These are phyloP conservation scores for Brasilioporus rufonigricans DNA, from an alignment of 768 basidiomycete genomes.

Conservation along the genomic window DNA sequence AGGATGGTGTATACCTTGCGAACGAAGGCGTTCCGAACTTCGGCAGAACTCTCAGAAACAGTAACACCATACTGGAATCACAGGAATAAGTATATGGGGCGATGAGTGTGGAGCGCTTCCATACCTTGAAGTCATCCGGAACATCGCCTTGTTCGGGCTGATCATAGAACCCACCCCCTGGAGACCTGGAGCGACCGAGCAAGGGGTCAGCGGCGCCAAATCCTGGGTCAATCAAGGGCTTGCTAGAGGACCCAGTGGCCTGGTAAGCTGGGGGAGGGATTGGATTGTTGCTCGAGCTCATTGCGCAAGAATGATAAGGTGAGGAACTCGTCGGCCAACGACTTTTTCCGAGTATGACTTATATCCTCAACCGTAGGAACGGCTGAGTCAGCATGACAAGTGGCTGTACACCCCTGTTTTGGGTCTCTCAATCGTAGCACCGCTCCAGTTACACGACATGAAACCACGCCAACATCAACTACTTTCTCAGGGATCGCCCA, in stretches of 20 bases:
- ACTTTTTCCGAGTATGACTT: slow-evolving; percentile 2
- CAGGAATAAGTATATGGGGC: slow-evolving; percentile 1
- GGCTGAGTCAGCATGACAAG: slow-evolving; percentile 23
- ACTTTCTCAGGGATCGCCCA: background rate
- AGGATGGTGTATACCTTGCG: slow-evolving; percentile 91
- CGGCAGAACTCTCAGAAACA: slow-evolving; percentile 71
- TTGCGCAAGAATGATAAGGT: slow-evolving; percentile 35
- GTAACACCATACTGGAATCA: slow-evolving; percentile 69
- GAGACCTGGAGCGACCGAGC: slow-evolving; percentile 46
- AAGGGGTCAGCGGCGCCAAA: slow-evolving; percentile 54
- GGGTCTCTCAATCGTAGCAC: too few relatives aligned
- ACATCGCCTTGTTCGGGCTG: slow-evolving; percentile 73
- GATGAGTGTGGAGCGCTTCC: slow-evolving; percentile 8
- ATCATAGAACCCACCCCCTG: slow-evolving; percentile 59
- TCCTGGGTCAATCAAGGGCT: slow-evolving; percentile 32
- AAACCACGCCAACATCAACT: background rate
- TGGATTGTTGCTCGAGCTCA: slow-evolving; percentile 57
- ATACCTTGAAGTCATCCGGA: slow-evolving; percentile 93
- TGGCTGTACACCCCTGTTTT: slow-evolving; percentile 22
- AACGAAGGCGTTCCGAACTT: slow-evolving; percentile 83
- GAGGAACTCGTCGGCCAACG: too few relatives aligned
- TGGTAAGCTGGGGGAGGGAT: slow-evolving; percentile 60
- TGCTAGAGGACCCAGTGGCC: slow-evolving; percentile 38
- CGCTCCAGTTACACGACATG: background rate
- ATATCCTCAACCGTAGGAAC: slow-evolving; percentile 7